Percentiles rank a stretch among this genome's conserved stretches.
Evolutionary conservation across 768 basidiomycete genomes (phyloP).

Genomic region (Pholiota molesta): DNA sequence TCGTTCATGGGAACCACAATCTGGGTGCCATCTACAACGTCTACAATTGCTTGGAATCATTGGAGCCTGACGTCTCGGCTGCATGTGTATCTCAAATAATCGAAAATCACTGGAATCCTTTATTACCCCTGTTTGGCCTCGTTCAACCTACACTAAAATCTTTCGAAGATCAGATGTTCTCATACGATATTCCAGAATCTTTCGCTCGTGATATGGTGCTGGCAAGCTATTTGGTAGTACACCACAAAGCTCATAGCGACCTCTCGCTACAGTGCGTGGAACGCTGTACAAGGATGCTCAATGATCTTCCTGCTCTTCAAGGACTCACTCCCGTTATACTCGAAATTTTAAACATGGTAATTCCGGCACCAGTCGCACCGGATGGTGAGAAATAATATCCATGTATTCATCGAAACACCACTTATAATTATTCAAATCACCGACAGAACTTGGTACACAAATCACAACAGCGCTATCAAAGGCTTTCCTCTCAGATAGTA

Average conservation of each 20-base stretch:
- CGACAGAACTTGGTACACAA: constrained; percentile 3
- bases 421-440: background rate
- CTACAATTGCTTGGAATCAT: constrained; percentile 22
- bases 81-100: constrained; percentile 22
- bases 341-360: constrained; percentile 11
- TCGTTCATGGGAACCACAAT: constrained; percentile 16
- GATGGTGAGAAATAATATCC: constrained; percentile 1
- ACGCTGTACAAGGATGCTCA: constrained; percentile 16
- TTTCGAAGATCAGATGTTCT: constrained; percentile 1
- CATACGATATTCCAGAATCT: constrained; percentile 6
- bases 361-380: constrained; percentile 1
- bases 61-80: constrained; percentile 18
- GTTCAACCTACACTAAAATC: constrained; percentile 11
- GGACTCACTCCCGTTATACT: constrained; percentile 7
- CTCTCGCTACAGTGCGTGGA: constrained; percentile 16
- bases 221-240: constrained; percentile 13
- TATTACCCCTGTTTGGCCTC: constrained; percentile 19
- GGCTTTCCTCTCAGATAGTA: constrained; percentile 5
- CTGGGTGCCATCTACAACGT: constrained; percentile 20
- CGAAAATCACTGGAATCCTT: constrained; percentile 20
- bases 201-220: constrained; percentile 13
- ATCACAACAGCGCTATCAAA: constrained; percentile 6
- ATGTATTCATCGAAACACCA: background rate
- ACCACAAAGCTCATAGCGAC: constrained; percentile 12
- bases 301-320: constrained; percentile 4